phyloP scores from a whole-genome alignment of 805 yeast species.

The Pichia nanzhaoensis region DNA sequence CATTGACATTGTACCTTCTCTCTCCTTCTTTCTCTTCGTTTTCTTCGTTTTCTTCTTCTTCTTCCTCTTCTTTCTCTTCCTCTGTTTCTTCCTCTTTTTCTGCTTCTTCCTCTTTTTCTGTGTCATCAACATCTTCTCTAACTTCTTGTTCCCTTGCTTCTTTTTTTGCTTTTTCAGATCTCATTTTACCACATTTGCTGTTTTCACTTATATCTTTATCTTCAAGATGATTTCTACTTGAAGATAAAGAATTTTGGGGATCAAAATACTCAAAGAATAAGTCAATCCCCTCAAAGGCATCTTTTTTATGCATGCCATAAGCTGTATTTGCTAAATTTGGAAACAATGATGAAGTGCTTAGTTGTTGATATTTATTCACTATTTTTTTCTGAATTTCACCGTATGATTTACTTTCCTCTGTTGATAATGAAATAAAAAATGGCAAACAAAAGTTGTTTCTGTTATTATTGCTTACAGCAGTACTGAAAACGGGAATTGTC shows the following conservation, averaged over 20 bases:
- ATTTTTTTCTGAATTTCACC: conserved; percentile 53
- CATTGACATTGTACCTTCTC: too few species aligned
- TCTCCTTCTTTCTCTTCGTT: too few species aligned
- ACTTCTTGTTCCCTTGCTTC: too few species aligned
- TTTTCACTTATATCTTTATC: conserved; percentile 8
- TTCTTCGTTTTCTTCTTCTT: background rate
- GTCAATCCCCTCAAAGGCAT: conserved; percentile 25
- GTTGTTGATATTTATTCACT: conserved; percentile 40
- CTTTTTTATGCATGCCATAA: conserved; percentile 14
- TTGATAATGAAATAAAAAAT: conserved; percentile 53
- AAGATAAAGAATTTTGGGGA: too few species aligned
- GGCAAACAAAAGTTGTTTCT: conserved; percentile 67
- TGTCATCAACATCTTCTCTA: too few species aligned
- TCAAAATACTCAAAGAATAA: conserved; percentile 14
- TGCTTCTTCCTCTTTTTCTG: too few species aligned
- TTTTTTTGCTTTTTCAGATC: too few species aligned
- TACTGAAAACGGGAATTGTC: conserved; percentile 56
- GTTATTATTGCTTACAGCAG: conserved; percentile 33
- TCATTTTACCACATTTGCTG: background rate
- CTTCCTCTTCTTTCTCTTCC: background rate
- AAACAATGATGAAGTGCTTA: conserved; percentile 39
- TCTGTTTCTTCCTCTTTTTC: too few species aligned
- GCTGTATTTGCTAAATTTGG: conserved; percentile 19
- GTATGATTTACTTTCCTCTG: conserved; percentile 48
- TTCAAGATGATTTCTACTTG: too few species aligned